Base-by-base conservation (phyloP, 2,329 filamentous ascomycete genomes). In the Sporothrix pallida region DNA sequence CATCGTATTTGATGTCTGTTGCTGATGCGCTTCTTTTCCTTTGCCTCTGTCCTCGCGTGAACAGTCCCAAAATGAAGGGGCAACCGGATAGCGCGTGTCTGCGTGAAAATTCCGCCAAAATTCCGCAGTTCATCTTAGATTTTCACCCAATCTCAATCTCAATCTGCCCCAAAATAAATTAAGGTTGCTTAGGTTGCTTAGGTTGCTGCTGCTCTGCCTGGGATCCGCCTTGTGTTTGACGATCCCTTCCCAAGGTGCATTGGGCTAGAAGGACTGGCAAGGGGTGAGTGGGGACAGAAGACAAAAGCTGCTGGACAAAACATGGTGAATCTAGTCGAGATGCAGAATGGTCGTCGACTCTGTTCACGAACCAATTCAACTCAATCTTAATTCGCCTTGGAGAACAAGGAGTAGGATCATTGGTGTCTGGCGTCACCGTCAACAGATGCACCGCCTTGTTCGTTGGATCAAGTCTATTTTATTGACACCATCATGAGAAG, bases 271-370 rank as follows among this genome's bases (percentile, higher is more conserved):
- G n/a, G 23, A 20, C 13, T 63, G 13, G 62, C 42, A 48, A 67
- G 62, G 62, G 62, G 60, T 15, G n/a, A 46, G 60, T 65, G 60
- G 60, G n/a, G 60, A 20, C 52, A 20, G 23, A 20, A 20, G 52
- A 20, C n/a, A 13, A 9, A 48, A 48, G 2, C 17, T 54, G 9
- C 20, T 54, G 52, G 52, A 9, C 52, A 20, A 20, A 17, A 20
- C 52, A 20, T 2, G 20, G 20, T 54, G 20, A 20, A 54, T 7
- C 17, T 8, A 26, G 20, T 20, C 52, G 20, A 20, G 23, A 12
- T 26, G 10, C 20, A 26, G 52, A 56, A 56, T 23, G 48, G 48
- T 4, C 3, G 48, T 52, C 3, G 15, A n/a, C 31, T 5, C 31
- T 37, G 31, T 37, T 37, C 31, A 37, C 31, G 31, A 37, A 37